A percentile compares a stretch with the other conserved stretches of the same genome.
These are phyloP conservation scores for Cercis canadensis DNA, from an alignment of 306 rosid species.

Conservation along the genomic window DNA sequence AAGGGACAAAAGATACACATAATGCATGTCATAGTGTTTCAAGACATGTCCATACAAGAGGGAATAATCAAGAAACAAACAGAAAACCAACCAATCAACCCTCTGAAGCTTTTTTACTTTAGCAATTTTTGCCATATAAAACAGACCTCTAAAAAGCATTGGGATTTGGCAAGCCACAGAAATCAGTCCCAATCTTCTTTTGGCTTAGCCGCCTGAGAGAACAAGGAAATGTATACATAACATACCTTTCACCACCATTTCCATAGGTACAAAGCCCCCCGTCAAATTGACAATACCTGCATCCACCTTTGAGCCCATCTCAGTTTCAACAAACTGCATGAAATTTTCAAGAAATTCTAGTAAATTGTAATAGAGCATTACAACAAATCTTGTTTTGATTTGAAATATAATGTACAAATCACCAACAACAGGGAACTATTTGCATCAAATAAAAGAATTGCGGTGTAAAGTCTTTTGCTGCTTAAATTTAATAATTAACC, in stretches of 20 bases:
- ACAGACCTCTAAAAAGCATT: no score
- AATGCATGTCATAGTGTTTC: constrained; percentile 2
- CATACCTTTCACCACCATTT: constrained; percentile 83
- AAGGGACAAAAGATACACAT: not conserved
- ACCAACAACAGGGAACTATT: not conserved
- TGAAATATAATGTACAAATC: constrained; percentile 15
- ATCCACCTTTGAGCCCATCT: constrained; percentile 47
- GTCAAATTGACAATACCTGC: constrained; percentile 34
- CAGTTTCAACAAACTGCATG: constrained; percentile 89
- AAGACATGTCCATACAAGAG: no score
- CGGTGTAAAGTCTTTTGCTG: not conserved
- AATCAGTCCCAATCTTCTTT: constrained; percentile 8
- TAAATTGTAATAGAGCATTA: constrained; percentile 23
- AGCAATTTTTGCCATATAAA: no score
- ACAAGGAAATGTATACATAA: constrained; percentile 22
- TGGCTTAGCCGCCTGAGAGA: constrained; percentile 33
- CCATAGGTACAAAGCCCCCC: constrained; percentile 92
- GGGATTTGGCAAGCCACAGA: constrained; percentile 30
- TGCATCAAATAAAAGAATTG: not conserved
- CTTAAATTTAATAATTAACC: not conserved
- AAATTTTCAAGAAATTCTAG: constrained; percentile 17
- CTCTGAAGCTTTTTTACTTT: no score
- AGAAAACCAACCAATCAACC: no score
- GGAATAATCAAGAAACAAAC: no score
- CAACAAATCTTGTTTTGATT: constrained; percentile 3